These are phyloP conservation scores for Peronosclerospora sorghi DNA, from an alignment of 352 stramenopile genomes.

Conservation along the genomic window DNA sequence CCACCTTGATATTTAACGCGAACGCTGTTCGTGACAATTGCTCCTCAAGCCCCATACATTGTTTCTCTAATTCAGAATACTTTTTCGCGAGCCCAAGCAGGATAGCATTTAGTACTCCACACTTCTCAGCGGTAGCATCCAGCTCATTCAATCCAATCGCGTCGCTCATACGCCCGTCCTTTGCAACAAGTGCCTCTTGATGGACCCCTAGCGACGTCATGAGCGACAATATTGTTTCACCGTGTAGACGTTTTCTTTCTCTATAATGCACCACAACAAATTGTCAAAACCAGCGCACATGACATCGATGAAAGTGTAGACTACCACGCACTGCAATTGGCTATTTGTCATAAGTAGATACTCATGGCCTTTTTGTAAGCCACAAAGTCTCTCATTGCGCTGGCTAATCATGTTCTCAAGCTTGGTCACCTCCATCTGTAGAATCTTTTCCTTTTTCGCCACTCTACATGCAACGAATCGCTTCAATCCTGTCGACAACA, in stretches of 20 bases:
- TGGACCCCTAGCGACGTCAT: constrained; percentile 4
- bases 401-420: constrained; percentile 21
- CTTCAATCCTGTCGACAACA: too few relatives aligned
- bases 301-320: too few relatives aligned
- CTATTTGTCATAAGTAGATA: constrained; percentile 31
- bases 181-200: constrained; percentile 1
- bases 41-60: constrained; percentile 21
- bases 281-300: background rate
- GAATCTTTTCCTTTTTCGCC: constrained; percentile 33
- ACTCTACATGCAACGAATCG: constrained; percentile 14
- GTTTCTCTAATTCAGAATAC: constrained; percentile 12
- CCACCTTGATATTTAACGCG: constrained; percentile 6
- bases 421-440: constrained; percentile 24
- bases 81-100: constrained; percentile 17
- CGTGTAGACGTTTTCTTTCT: constrained; percentile 13
- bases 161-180: constrained; percentile 2
- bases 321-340: constrained; percentile 22
- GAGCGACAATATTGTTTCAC: constrained; percentile 15
- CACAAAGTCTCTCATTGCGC: constrained; percentile 24
- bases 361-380: constrained; percentile 25
- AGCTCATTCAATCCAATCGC: constrained; percentile 15
- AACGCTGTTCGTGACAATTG: background rate
- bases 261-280: background rate
- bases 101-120: constrained; percentile 16
- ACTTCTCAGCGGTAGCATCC: constrained; percentile 18